Conservation (phyloP, 805 yeast species). For the Metschnikowia arizonensis region DNA sequence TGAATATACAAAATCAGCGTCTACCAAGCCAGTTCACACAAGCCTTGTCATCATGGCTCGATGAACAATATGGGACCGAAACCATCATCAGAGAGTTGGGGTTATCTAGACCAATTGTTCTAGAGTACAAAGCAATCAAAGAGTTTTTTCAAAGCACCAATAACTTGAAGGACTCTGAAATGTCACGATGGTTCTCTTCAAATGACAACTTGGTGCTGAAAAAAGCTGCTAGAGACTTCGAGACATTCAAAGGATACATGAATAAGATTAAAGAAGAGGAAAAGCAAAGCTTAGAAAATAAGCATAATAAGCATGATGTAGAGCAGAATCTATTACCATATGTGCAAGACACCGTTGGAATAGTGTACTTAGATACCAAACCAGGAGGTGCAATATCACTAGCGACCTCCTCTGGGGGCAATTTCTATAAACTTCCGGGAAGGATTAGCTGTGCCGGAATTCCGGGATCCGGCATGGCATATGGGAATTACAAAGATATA, state of each 20-base stretch:
- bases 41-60: slow-evolving; percentile 23
- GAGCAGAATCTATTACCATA: background rate
- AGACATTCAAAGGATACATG: background rate
- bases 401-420: slow-evolving; percentile 53
- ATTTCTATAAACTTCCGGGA: slow-evolving; percentile 45
- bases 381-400: slow-evolving; percentile 5
- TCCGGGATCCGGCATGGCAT: slow-evolving; percentile 43
- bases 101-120: slow-evolving; percentile 32
- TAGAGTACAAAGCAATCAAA: slow-evolving; percentile 11
- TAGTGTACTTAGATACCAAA: slow-evolving; percentile 20
- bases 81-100: slow-evolving; percentile 21
- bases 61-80: slow-evolving; percentile 14
- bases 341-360: slow-evolving; percentile 46
- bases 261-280: background rate
- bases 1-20: slow-evolving; percentile 9
- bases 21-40: slow-evolving; percentile 31
- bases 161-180: background rate
- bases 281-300: background rate
- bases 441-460: slow-evolving; percentile 54
- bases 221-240: slow-evolving; percentile 1
- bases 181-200: background rate
- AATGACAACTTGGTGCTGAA: background rate
- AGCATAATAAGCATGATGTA: background rate
- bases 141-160: background rate
- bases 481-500: slow-evolving; percentile 12